phyloP scores from a whole-genome alignment of 169 alveolate genomes.

The Cryptosporidium viatorum region DNA sequence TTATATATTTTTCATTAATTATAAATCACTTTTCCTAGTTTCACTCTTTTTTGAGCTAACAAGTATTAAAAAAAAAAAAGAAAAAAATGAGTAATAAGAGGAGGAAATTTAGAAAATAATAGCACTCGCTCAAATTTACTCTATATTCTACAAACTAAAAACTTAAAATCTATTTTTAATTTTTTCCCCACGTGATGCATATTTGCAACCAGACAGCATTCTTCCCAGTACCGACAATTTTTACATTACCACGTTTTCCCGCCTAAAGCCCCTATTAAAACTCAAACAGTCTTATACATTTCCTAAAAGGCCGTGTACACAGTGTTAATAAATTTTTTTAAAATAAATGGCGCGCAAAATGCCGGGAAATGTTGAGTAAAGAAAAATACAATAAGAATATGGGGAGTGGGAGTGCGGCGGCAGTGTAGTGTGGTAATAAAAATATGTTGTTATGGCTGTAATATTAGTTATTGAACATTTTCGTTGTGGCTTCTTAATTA shows the following conservation, averaged over 20 bases:
- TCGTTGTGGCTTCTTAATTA: not conserved
- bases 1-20: not conserved
- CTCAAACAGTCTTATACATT: not conserved
- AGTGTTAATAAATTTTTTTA: too few relatives aligned
- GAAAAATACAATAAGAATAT: not conserved
- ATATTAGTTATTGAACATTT: not conserved
- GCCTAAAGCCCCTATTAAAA: not conserved
- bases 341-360: not conserved
- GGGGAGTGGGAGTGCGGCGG: not conserved
- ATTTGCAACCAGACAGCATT: not conserved
- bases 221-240: not conserved
- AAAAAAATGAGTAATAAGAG: not conserved
- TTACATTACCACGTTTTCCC: not conserved
- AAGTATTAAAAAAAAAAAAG: not conserved
- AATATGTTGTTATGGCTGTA: not conserved
- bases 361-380: not conserved
- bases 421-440: too few relatives aligned
- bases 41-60: not conserved
- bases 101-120: not conserved
- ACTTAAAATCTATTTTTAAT: not conserved
- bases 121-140: not conserved
- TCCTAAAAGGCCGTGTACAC: too few relatives aligned
- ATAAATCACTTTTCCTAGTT: not conserved
- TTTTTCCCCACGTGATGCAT: not conserved
- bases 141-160: not conserved